These are phyloP conservation scores for Trypanosoma melophagium DNA, from an alignment of 208 protist genomes.

Conservation along the genomic window DNA sequence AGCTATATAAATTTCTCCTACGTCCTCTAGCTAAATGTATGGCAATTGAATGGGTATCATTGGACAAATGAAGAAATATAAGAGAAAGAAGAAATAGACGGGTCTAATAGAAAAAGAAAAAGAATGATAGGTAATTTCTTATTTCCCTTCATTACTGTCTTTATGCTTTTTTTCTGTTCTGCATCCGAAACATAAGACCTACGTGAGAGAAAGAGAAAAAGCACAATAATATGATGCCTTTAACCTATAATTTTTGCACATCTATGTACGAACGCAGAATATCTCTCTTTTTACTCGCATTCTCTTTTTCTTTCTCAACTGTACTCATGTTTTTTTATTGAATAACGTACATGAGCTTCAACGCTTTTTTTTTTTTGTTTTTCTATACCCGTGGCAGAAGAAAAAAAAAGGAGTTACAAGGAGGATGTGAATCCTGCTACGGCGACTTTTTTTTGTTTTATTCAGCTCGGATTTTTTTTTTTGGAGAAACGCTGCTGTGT, in stretches of 20 bases:
- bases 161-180: background rate
- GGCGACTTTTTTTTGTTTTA: background rate
- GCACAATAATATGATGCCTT: too few relatives aligned
- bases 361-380: slow-evolving; percentile 9
- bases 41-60: too few relatives aligned
- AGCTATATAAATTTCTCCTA: background rate
- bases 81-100: background rate
- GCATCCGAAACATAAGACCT: background rate
- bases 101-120: background rate
- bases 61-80: background rate
- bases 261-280: background rate
- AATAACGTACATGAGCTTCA: background rate
- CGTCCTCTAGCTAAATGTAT: too few relatives aligned
- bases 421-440: background rate
- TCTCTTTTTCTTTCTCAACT: slow-evolving; percentile 1
- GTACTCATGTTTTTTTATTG: slow-evolving; percentile 1
- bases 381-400: slow-evolving; percentile 12
- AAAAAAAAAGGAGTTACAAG: slow-evolving; percentile 5
- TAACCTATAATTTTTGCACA: too few relatives aligned
- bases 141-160: background rate
- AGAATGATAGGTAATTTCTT: background rate
- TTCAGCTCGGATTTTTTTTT: background rate
- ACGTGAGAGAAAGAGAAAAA: background rate
- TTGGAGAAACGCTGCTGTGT: background rate
- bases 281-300: background rate